These are phyloP conservation scores for Diplodia sapinea DNA, from an alignment of 2,329 filamentous ascomycete genomes.

Conservation along the genomic window DNA sequence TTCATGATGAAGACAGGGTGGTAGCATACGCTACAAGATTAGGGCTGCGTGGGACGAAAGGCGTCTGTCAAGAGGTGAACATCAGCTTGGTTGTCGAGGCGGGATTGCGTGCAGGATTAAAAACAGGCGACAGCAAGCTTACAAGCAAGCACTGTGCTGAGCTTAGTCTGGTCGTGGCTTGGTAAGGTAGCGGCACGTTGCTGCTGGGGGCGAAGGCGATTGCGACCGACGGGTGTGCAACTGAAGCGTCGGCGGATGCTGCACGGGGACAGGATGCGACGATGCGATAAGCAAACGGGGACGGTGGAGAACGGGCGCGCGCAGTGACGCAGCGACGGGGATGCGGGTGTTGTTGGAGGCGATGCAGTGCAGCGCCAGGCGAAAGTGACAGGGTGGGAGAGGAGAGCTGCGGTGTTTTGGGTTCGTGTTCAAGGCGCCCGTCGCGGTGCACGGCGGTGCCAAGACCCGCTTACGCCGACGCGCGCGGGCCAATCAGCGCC, in stretches of 20 bases:
- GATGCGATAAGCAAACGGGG: constrained; percentile 2
- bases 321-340: not conserved
- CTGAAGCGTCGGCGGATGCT: constrained; percentile 24
- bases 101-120: not conserved
- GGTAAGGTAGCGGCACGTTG: not conserved
- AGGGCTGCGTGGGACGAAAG: constrained; percentile 1
- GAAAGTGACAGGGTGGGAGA: constrained; percentile 8
- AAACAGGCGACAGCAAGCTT: not conserved
- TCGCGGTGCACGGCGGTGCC: constrained; percentile 26
- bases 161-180: not conserved
- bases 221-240: constrained; percentile 23
- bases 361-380: constrained; percentile 14
- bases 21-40: not conserved
- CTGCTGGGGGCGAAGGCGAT: constrained; percentile 12
- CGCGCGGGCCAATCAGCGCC: constrained; percentile 27
- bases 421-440: constrained; percentile 31
- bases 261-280: constrained; percentile 14
- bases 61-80: not conserved
- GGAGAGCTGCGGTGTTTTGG: constrained; percentile 26
- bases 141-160: constrained; percentile 5
- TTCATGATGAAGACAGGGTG: constrained; percentile 34
- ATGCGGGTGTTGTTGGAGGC: constrained; percentile 5
- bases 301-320: not conserved
- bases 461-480: constrained; percentile 29
- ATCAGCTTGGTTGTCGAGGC: not conserved